Evolutionary conservation across 768 basidiomycete species (phyloP).

Genomic region (Fomitopsis serialis): DNA sequence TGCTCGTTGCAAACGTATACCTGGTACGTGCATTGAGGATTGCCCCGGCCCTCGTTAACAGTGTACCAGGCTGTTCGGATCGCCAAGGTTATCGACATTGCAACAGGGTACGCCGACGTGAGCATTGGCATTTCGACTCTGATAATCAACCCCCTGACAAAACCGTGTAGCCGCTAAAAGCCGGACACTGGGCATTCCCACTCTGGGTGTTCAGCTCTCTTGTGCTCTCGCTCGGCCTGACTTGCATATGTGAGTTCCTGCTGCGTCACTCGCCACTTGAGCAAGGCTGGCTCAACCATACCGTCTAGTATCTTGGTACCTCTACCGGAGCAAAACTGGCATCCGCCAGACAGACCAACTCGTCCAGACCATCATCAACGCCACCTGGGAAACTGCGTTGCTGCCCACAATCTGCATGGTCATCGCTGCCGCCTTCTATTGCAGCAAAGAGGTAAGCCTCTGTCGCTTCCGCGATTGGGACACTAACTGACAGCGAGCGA

Average conservation of each 20-base stretch:
- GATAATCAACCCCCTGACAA: too few relatives aligned
- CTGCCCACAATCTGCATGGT: slow-evolving; percentile 30
- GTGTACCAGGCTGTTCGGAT: slow-evolving; percentile 9
- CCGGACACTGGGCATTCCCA: slow-evolving; percentile 14
- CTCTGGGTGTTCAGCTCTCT: slow-evolving; percentile 10
- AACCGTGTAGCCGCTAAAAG: slow-evolving; percentile 8
- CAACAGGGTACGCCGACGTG: slow-evolving; percentile 7
- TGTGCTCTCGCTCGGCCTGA: slow-evolving; percentile 38
- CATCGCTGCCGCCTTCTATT: slow-evolving; percentile 24
- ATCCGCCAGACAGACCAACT: slow-evolving; percentile 32
- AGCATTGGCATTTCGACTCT: background rate
- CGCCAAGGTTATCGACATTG: slow-evolving; percentile 2
- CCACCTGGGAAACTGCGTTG: slow-evolving; percentile 34
- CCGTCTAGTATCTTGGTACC: slow-evolving; percentile 32
- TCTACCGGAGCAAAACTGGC: slow-evolving; percentile 36
- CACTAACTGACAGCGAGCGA: background rate
- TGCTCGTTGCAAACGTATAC: slow-evolving; percentile 34
- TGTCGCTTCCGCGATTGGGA: background rate
- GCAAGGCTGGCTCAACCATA: background rate
- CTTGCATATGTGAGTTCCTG: slow-evolving; percentile 29
- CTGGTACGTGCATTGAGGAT: slow-evolving; percentile 22
- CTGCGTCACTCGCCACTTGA: background rate
- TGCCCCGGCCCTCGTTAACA: background rate
- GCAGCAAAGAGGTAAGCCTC: background rate
- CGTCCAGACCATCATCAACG: slow-evolving; percentile 32